Evolutionary conservation across 2,329 filamentous ascomycete species (phyloP).

Genomic region (Monosporascus ibericus): DNA sequence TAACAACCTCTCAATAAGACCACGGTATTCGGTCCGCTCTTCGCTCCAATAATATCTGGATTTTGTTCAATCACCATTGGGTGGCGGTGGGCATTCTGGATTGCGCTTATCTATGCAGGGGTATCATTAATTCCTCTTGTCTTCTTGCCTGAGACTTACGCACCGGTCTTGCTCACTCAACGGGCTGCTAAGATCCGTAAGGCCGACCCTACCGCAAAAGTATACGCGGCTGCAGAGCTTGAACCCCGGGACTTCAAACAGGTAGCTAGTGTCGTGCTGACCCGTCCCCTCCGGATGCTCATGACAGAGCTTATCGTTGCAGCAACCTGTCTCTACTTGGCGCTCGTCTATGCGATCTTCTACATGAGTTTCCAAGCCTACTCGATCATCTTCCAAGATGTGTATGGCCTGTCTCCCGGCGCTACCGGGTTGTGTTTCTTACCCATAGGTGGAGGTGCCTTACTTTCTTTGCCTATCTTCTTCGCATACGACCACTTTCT

Average conservation of each 20-base stretch:
- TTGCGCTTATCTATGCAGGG: conserved; percentile 63
- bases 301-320: conserved; percentile 67
- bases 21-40: conserved; percentile 60
- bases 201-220: conserved; percentile 42
- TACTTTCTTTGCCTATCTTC: conserved; percentile 54
- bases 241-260: conserved; percentile 51
- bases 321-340: conserved; percentile 63
- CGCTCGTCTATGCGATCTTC: conserved; percentile 61
- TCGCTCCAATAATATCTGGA: conserved; percentile 59
- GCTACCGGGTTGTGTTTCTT: conserved; percentile 63
- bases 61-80: conserved; percentile 51
- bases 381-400: conserved; percentile 58
- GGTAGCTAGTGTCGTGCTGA: conserved; percentile 63
- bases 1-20: conserved; percentile 29
- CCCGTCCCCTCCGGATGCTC: conserved; percentile 67
- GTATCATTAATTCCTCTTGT: conserved; percentile 52
- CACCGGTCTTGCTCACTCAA: conserved; percentile 49
- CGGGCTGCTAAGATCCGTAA: conserved; percentile 53
- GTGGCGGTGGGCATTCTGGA: conserved; percentile 68
- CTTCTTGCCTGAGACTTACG: conserved; percentile 61
- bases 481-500: conserved; percentile 60
- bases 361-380: conserved; percentile 75
- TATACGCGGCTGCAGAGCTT: conserved; percentile 57
- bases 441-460: conserved; percentile 58
- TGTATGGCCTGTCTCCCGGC: conserved; percentile 60